Conservation (phyloP, 1,284 basidiomycete species). For the Neolentinus lepideus region DNA sequence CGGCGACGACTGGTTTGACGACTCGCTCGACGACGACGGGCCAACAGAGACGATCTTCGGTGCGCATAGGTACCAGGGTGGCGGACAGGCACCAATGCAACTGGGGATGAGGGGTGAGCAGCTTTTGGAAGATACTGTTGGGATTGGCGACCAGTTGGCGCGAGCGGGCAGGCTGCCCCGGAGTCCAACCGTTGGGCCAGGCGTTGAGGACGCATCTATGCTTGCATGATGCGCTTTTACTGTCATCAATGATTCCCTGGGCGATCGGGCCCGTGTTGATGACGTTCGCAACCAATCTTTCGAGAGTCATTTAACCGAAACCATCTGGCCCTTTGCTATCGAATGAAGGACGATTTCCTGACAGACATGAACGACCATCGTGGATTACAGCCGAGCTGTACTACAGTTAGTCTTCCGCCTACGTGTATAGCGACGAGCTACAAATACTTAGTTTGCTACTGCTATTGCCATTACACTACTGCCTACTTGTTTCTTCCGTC, state of each 20-base stretch:
- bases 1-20: conserved; percentile 40
- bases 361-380: neutral
- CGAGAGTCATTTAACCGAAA: no score
- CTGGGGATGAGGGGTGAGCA: conserved; percentile 53
- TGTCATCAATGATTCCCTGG: no score
- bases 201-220: neutral
- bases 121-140: conserved; percentile 55
- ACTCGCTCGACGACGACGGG: conserved; percentile 19
- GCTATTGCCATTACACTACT: neutral
- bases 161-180: conserved; percentile 43
- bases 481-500: neutral
- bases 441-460: neutral
- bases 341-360: no score
- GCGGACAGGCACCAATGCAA: conserved; percentile 20
- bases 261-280: no score
- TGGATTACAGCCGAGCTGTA: neutral
- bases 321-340: no score
- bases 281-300: no score
- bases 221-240: neutral
- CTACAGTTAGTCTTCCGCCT: neutral
- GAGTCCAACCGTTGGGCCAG: conserved; percentile 39
- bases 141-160: conserved; percentile 44
- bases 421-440: neutral
- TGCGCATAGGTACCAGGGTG: conserved; percentile 42
- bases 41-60: conserved; percentile 68